phyloP scores from a whole-genome alignment of 306 rosid species.

The Quercus agrifolia region DNA sequence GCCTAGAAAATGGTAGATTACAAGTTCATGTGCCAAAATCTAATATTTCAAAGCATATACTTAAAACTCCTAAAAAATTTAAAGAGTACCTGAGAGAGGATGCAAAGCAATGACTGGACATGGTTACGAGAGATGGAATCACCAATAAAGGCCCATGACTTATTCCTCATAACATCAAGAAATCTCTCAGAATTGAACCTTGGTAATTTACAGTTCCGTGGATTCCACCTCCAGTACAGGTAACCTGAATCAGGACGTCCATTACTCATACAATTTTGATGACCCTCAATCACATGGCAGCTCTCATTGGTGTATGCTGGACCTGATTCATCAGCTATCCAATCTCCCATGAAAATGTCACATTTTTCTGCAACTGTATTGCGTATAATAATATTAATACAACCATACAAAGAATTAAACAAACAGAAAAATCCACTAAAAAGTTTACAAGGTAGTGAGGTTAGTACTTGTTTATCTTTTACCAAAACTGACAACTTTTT shows the following conservation, averaged over 20 bases:
- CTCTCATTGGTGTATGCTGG: constrained; percentile 69
- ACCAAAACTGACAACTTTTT: neutral
- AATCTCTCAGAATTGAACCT: constrained; percentile 55
- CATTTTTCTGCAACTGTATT: constrained; percentile 40
- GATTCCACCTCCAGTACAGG: constrained; percentile 80
- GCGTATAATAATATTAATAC: neutral
- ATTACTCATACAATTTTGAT: constrained; percentile 75
- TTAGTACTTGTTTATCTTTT: neutral
- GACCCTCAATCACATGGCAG: constrained; percentile 62
- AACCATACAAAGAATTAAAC: neutral
- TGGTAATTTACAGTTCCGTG: constrained; percentile 56
- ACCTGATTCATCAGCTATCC: constrained; percentile 59
- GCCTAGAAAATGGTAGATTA: neutral
- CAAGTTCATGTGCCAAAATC: neutral
- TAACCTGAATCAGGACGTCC: constrained; percentile 76
- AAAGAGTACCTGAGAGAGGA: constrained; percentile 63
- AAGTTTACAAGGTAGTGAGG: neutral
- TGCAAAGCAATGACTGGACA: constrained; percentile 72
- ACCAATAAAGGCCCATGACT: constrained; percentile 68
- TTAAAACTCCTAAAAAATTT: neutral
- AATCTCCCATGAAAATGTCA: constrained; percentile 74
- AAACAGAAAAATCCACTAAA: neutral
- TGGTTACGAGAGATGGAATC: constrained; percentile 89
- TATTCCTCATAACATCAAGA: constrained; percentile 62
- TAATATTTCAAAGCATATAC: neutral